phyloP scores from a whole-genome alignment of 2,329 filamentous ascomycete genomes.

The Xylariomycetidae sp. region DNA sequence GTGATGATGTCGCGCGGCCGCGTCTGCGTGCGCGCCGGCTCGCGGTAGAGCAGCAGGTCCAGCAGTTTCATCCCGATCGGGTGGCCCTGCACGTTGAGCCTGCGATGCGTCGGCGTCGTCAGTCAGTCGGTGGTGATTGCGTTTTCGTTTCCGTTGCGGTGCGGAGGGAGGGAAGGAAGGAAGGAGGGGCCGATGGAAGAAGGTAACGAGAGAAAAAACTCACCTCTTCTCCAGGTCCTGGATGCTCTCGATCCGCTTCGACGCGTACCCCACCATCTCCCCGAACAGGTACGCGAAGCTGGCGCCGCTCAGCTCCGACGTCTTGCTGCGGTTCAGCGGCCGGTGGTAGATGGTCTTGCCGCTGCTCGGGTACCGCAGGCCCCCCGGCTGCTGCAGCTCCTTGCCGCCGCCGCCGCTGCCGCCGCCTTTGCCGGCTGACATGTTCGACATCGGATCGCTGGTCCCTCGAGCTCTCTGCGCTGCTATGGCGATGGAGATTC shows the following conservation, averaged over 20 bases:
- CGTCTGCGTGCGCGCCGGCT: slow-evolving; percentile 62
- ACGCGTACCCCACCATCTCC: slow-evolving; percentile 95
- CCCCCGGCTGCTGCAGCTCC: slow-evolving; percentile 47
- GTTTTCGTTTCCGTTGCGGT: slow-evolving; percentile 6
- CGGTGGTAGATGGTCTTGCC: slow-evolving; percentile 98
- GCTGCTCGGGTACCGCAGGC: slow-evolving; percentile 82
- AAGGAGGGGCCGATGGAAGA: not conserved
- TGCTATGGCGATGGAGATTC: not conserved
- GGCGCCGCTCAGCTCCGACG: slow-evolving; percentile 82
- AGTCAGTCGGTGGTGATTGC: not conserved
- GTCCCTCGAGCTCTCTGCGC: not conserved
- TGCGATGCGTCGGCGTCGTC: slow-evolving; percentile 27
- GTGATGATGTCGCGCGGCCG: slow-evolving; percentile 84
- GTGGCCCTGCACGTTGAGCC: slow-evolving; percentile 86
- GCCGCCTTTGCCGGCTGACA: slow-evolving; percentile 39
- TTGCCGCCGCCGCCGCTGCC: slow-evolving; percentile 39
- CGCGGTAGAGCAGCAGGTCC: slow-evolving; percentile 86
- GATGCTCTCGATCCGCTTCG: slow-evolving; percentile 83
- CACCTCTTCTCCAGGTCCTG: slow-evolving; percentile 89
- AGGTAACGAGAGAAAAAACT: slow-evolving; percentile 13
- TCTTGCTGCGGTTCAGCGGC: slow-evolving; percentile 83
- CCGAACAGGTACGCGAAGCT: slow-evolving; percentile 95
- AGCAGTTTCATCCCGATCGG: slow-evolving; percentile 90
- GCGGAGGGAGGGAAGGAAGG: not conserved
- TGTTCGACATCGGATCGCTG: slow-evolving; percentile 42